These are phyloP conservation scores for Aegilops longissima DNA, from an alignment of 176 grass and related monocot species.

Conservation along the genomic window DNA sequence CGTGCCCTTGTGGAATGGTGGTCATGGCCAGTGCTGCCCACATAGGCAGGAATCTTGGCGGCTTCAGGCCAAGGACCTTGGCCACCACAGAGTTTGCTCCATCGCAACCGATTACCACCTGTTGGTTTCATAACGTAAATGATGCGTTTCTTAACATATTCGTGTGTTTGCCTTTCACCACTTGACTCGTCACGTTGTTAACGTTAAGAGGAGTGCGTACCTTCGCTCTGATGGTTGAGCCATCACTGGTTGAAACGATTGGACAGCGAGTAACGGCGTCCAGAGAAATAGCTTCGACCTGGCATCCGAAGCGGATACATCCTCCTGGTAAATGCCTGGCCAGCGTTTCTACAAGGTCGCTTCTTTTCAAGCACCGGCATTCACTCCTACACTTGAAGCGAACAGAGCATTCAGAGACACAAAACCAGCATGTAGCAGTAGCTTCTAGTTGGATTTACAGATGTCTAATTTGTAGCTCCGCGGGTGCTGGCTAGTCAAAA, in stretches of 20 bases:
- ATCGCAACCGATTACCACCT: conserved; percentile 51
- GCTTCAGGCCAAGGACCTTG: conserved; percentile 22
- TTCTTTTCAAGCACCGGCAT: not conserved
- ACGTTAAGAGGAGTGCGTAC: too few relatives aligned
- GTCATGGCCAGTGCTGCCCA: not conserved
- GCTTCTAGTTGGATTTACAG: too few relatives aligned
- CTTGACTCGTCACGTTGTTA: too few relatives aligned
- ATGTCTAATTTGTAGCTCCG: too few relatives aligned
- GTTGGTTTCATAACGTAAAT: not conserved
- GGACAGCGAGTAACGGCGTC: not conserved
- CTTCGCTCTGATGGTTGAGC: conserved; percentile 28
- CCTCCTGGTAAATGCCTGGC: too few relatives aligned
- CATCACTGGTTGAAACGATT: conserved; percentile 12
- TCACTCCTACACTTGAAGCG: not conserved
- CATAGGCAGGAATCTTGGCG: not conserved
- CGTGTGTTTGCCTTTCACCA: too few relatives aligned
- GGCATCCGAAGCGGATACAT: not conserved
- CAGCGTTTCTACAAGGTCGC: too few relatives aligned
- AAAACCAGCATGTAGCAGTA: too few relatives aligned
- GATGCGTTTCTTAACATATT: too few relatives aligned
- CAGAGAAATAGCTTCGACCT: not conserved
- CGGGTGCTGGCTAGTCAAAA: not conserved
- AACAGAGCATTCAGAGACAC: not conserved
- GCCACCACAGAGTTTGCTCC: conserved; percentile 48
- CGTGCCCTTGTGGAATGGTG: not conserved